Evolutionary conservation across 352 stramenopile species (phyloP), one percentile per base, ranked within the genome.

Genomic region (Pythium angustatum): DNA sequence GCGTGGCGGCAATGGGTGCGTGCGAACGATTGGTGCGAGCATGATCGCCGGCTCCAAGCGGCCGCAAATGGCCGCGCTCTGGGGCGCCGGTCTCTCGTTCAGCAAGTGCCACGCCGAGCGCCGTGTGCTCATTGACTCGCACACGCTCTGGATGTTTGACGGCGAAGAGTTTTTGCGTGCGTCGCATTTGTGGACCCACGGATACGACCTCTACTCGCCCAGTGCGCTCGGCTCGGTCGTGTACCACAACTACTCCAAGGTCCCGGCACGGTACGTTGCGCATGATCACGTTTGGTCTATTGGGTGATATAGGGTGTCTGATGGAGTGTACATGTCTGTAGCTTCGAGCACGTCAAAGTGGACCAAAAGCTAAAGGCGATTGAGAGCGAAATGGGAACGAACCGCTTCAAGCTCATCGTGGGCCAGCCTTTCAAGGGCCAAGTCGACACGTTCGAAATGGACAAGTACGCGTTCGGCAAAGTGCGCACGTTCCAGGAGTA

Each of bases 51-150:
- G 55, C 36, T 82, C 81, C 26, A 90, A 93, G 61, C 86, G 83
- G 55, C 86, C 86, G 17, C 84, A 93, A 67, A 53, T 95, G 26
- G 73, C 72, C 31, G 82, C 83, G 31, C 68, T 94, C 9, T 94
- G 85, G 85, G 83, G 85, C 24, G 85, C 82, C 24, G 85, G 85
- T 19, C 65, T 94, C 8, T 91, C 80, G n/a, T 94, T 92, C 53
- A 84, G 76, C 74, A 94, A 94, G 70, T 94, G 85, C 60, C 85
- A 94, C 59, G 84, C 85, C 11, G 85, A 94, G 71, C 79, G 74
- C 21, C 82, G 82, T 15, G 83, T 89, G 52, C 77, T 64, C 2
- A 77, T 94, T 36, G 85, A 94, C 51, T 85, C 83, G 49, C 85
- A 94, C 58, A 93, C 82, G 54, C 72, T 92, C 36, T 79, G 72